Evolutionary conservation across 306 rosid species (phyloP).

Genomic region (Prunus mongolica): DNA sequence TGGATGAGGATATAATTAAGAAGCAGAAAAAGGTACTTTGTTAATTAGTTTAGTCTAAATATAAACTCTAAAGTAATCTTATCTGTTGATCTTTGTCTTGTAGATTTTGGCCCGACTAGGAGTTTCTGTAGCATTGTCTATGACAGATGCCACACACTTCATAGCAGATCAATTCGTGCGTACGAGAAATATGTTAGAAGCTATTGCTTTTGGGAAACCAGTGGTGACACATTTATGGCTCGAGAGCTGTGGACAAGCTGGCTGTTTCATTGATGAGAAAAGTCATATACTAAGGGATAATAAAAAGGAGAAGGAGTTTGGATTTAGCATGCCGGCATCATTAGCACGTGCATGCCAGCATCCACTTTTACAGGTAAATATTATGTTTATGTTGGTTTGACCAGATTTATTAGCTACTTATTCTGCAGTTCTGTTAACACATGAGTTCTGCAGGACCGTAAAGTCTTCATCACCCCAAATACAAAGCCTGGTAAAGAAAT

Average conservation of each 20-base stretch:
- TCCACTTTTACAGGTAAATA: constrained; percentile 70
- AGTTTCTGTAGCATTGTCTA: constrained; percentile 58
- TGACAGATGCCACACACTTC: constrained; percentile 87
- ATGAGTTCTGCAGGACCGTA: constrained; percentile 57
- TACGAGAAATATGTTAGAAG: constrained; percentile 89
- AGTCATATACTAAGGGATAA: constrained; percentile 67
- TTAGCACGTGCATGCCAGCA: constrained; percentile 57
- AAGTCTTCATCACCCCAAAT: constrained; percentile 77
- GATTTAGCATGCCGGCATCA: constrained; percentile 82
- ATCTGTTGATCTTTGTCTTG: constrained; percentile 27
- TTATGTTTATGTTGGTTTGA: neutral
- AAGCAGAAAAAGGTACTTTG: constrained; percentile 80
- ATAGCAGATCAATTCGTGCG: constrained; percentile 85
- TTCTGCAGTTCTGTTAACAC: constrained; percentile 1
- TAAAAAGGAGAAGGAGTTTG: constrained; percentile 87
- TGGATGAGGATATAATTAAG: constrained; percentile 67
- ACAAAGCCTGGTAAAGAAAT: constrained; percentile 79
- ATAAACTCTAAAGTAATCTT: constrained; percentile 21
- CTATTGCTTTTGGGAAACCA: constrained; percentile 84
- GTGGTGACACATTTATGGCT: constrained; percentile 96
- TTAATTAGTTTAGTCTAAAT: constrained; percentile 6
- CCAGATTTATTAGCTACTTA: constrained; percentile 21
- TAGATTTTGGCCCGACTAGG: constrained; percentile 77
- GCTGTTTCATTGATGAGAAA: constrained; percentile 84
- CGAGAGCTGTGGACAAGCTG: constrained; percentile 91